A percentile compares a stretch with the other conserved stretches of the same genome.
Evolutionary conservation across 768 basidiomycete species (phyloP).

Genomic region (Clitopilus hobsonii): DNA sequence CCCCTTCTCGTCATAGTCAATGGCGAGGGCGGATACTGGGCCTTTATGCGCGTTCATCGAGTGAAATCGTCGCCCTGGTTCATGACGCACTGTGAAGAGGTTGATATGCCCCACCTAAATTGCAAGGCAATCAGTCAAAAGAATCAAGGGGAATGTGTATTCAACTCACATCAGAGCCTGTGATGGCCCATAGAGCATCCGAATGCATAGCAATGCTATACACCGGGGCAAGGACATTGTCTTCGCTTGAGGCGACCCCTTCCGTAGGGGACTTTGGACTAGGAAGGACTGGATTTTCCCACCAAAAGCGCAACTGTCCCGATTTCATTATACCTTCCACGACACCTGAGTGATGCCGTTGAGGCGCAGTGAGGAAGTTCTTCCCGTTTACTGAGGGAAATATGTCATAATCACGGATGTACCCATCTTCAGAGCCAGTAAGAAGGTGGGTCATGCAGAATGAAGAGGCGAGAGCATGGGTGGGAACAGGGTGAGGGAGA

Average conservation of each 20-base stretch:
- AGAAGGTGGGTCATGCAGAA: constrained; percentile 83
- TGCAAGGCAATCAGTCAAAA: constrained; percentile 9
- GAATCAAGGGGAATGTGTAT: constrained; percentile 9
- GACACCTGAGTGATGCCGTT: constrained; percentile 83
- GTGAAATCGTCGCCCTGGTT: constrained; percentile 76
- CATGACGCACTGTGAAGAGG: constrained; percentile 88
- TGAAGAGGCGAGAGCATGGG: constrained; percentile 84
- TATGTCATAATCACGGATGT: constrained; percentile 89
- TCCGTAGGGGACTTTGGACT: constrained; percentile 36
- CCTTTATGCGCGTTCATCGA: constrained; percentile 72
- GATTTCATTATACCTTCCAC: constrained; percentile 92
- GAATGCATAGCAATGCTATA: constrained; percentile 90
- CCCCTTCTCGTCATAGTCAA: constrained; percentile 79
- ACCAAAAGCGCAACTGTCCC: constrained; percentile 85
- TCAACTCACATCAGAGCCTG: constrained; percentile 75
- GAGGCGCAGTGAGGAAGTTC: constrained; percentile 81
- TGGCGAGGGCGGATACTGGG: constrained; percentile 79
- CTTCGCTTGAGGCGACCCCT: constrained; percentile 45
- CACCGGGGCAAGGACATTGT: constrained; percentile 61
- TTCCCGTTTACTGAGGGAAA: constrained; percentile 87
- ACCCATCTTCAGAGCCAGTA: constrained; percentile 92
- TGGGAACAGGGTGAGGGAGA: constrained; percentile 83
- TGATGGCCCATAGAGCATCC: constrained; percentile 89
- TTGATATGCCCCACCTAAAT: constrained; percentile 84
- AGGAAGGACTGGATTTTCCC: constrained; percentile 64